Evolutionary conservation across 2,329 filamentous ascomycete genomes (phyloP).

Genomic region (Verticillium albo-atrum): DNA sequence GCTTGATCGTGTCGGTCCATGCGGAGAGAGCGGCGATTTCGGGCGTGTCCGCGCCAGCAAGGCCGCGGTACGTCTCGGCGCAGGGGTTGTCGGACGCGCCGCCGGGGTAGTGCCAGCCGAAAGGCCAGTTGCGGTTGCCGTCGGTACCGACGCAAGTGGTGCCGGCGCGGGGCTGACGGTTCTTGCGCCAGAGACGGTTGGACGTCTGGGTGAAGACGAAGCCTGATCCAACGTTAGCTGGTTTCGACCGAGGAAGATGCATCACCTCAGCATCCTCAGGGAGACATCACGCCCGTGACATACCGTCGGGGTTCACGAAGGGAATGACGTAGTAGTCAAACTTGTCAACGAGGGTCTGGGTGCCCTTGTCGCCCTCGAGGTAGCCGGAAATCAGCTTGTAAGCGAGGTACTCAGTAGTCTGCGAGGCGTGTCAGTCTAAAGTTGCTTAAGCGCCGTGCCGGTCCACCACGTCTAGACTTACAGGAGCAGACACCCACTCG

Average conservation of each 20-base stretch:
- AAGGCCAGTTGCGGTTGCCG: conserved; percentile 47
- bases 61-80: conserved; percentile 34
- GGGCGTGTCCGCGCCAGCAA: conserved; percentile 30
- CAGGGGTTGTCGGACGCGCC: conserved; percentile 42
- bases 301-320: conserved; percentile 42
- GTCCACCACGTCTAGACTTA: too few relatives aligned
- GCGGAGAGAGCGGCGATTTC: conserved; percentile 35
- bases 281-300: too few relatives aligned
- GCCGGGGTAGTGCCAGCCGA: conserved; percentile 36
- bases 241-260: too few relatives aligned
- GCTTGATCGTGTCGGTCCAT: conserved; percentile 11
- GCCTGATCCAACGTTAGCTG: conserved; percentile 26
- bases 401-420: conserved; percentile 38
- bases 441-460: neutral
- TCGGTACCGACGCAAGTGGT: conserved; percentile 37
- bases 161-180: conserved; percentile 30
- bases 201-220: conserved; percentile 41
- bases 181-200: conserved; percentile 50
- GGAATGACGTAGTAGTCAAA: conserved; percentile 54
- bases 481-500: conserved; percentile 48
- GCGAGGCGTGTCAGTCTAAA: neutral
- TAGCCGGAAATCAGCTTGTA: conserved; percentile 40
- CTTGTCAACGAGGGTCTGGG: conserved; percentile 41
- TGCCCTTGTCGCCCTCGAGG: conserved; percentile 21
- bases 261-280: too few relatives aligned